A percentile compares a stretch with the other conserved stretches of the same genome.
These are phyloP conservation scores for Selenicereus undatus DNA, from an alignment of 148 eudicot species.

Conservation along the genomic window DNA sequence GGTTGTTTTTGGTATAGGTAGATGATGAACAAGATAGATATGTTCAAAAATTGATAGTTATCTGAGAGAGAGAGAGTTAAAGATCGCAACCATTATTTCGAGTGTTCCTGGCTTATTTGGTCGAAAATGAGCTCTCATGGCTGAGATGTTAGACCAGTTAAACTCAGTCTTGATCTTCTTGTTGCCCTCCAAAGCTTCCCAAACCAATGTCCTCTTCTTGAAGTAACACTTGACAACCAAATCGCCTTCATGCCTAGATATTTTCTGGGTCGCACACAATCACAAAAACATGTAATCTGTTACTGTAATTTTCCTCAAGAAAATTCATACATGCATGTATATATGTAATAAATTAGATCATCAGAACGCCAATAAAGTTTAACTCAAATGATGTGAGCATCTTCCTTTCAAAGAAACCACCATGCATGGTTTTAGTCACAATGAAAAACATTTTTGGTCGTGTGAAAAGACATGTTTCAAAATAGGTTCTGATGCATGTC, in stretches of 20 bases:
- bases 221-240: neutral
- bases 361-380: too few relatives aligned
- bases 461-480: too few relatives aligned
- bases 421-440: too few relatives aligned
- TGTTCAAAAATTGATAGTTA: neutral
- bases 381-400: too few relatives aligned
- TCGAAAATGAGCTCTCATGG: neutral
- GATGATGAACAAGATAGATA: too few relatives aligned
- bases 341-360: too few relatives aligned
- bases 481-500: too few relatives aligned
- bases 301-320: neutral
- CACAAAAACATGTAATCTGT: neutral
- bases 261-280: neutral
- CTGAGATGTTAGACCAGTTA: neutral
- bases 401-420: too few relatives aligned
- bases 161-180: neutral
- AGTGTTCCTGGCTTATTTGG: neutral
- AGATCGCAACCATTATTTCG: neutral
- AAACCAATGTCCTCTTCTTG: neutral
- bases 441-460: too few relatives aligned
- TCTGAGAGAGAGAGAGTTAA: neutral
- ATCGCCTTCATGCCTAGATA: neutral
- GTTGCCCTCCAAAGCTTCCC: neutral
- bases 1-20: too few relatives aligned
- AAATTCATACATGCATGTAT: too few relatives aligned